Evolutionary conservation across 2,329 filamentous ascomycete species (phyloP).

Genomic region (Penicillium sp.): DNA sequence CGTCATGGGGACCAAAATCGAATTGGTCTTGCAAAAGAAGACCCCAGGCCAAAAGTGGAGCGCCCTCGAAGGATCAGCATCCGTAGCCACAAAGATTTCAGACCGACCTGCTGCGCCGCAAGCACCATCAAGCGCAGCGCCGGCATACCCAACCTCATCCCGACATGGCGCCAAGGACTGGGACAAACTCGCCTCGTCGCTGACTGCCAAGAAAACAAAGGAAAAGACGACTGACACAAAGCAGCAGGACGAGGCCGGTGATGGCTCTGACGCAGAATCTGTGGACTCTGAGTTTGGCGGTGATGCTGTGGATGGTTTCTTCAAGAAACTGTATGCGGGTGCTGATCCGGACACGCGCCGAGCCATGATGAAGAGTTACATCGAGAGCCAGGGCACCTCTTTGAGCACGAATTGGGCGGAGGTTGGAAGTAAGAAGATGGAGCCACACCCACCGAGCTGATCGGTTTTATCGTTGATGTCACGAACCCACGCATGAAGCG

Average conservation of each 20-base stretch:
- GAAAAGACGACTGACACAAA: slow-evolving; percentile 31
- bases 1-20: slow-evolving; percentile 77
- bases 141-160: slow-evolving; percentile 83
- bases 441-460: slow-evolving; percentile 43
- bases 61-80: slow-evolving; percentile 53
- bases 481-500: slow-evolving; percentile 16
- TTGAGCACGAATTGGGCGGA: slow-evolving; percentile 91
- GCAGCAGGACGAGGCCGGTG: slow-evolving; percentile 39
- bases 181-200: slow-evolving; percentile 70
- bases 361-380: slow-evolving; percentile 97
- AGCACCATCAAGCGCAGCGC: slow-evolving; percentile 42
- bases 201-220: slow-evolving; percentile 44
- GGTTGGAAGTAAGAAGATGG: slow-evolving; percentile 71
- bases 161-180: slow-evolving; percentile 83
- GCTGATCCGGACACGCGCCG: slow-evolving; percentile 78
- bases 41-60: slow-evolving; percentile 69
- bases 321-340: slow-evolving; percentile 81
- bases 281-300: slow-evolving; percentile 49
- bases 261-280: slow-evolving; percentile 57
- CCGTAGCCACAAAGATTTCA: slow-evolving; percentile 22
- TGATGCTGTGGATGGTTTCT: slow-evolving; percentile 76
- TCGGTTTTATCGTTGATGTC: slow-evolving; percentile 5
- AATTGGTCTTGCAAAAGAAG: slow-evolving; percentile 71
- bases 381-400: slow-evolving; percentile 89
- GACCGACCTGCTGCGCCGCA: slow-evolving; percentile 22